Conservation (phyloP, 2,329 filamentous ascomycete genomes). For the Aspergillus thermomutatus region DNA sequence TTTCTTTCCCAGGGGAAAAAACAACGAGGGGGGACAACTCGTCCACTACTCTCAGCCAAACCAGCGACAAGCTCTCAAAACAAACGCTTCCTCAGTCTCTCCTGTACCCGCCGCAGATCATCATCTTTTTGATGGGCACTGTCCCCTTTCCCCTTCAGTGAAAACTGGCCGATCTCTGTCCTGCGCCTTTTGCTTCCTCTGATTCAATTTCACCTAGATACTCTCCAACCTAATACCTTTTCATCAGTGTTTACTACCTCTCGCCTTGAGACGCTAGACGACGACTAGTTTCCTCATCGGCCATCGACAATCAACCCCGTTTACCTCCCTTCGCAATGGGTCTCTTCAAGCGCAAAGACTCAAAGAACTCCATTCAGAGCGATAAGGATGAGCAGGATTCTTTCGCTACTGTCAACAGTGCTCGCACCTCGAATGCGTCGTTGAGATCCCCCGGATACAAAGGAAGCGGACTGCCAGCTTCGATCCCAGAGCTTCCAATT, state of each 20-base stretch:
- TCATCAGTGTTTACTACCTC: slow-evolving; percentile 1
- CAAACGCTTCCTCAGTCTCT: not conserved
- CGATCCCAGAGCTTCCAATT: slow-evolving; percentile 72
- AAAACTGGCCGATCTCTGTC: not conserved
- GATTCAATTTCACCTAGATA: not conserved
- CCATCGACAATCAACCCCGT: slow-evolving; percentile 1
- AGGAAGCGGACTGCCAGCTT: slow-evolving; percentile 45
- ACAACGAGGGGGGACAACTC: not conserved
- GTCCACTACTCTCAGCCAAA: not conserved
- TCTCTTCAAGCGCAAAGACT: slow-evolving; percentile 47
- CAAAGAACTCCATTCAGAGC: slow-evolving; percentile 35
- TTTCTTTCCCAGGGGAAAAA: not conserved
- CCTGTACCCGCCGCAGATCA: slow-evolving; percentile 16
- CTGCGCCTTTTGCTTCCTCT: not conserved
- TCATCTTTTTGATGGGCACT: slow-evolving; percentile 15
- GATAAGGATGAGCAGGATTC: slow-evolving; percentile 41
- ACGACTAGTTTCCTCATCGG: slow-evolving; percentile 3
- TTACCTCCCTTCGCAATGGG: slow-evolving; percentile 33
- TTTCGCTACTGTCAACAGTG: slow-evolving; percentile 39
- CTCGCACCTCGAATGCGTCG: slow-evolving; percentile 45
- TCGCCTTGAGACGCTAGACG: slow-evolving; percentile 1
- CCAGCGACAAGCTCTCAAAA: not conserved
- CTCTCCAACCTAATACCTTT: not conserved
- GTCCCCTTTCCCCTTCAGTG: slow-evolving; percentile 3
- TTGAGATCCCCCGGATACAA: slow-evolving; percentile 49